These are phyloP conservation scores for Glonium stellatum DNA, from an alignment of 495 filamentous ascomycete genomes.

Conservation along the genomic window DNA sequence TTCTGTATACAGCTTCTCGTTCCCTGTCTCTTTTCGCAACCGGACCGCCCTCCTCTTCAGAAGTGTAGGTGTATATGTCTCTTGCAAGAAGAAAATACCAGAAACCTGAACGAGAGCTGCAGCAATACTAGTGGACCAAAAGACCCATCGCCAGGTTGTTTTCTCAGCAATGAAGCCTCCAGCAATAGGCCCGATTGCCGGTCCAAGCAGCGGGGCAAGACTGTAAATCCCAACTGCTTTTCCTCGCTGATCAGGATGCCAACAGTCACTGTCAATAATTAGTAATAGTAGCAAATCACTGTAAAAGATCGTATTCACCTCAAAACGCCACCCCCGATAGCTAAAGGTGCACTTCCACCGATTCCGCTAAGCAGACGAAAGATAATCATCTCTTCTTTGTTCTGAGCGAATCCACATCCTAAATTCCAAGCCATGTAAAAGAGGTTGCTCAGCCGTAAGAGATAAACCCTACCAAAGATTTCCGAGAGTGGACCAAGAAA, in stretches of 20 bases:
- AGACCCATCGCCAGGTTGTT: slow-evolving; percentile 33
- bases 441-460: slow-evolving; percentile 48
- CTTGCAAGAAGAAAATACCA: slow-evolving; percentile 46
- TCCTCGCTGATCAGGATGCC: too few relatives aligned
- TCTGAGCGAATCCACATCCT: slow-evolving; percentile 47
- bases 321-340: not conserved
- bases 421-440: slow-evolving; percentile 61
- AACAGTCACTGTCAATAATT: too few relatives aligned
- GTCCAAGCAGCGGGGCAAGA: slow-evolving; percentile 37
- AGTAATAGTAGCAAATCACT: too few relatives aligned
- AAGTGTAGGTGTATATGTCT: slow-evolving; percentile 50
- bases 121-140: slow-evolving; percentile 31
- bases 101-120: slow-evolving; percentile 29
- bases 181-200: slow-evolving; percentile 35
- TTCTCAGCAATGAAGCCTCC: slow-evolving; percentile 33
- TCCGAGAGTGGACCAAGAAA: slow-evolving; percentile 17
- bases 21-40: slow-evolving; percentile 34
- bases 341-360: slow-evolving; percentile 46
- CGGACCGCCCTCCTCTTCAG: slow-evolving; percentile 45
- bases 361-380: slow-evolving; percentile 53
- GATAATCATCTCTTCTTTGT: slow-evolving; percentile 47
- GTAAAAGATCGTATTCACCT: too few relatives aligned
- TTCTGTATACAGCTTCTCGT: slow-evolving; percentile 37
- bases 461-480: slow-evolving; percentile 8
- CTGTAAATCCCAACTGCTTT: too few relatives aligned